phyloP scores from a whole-genome alignment of 352 stramenopile species.

The Elongisporangium undulatum region DNA sequence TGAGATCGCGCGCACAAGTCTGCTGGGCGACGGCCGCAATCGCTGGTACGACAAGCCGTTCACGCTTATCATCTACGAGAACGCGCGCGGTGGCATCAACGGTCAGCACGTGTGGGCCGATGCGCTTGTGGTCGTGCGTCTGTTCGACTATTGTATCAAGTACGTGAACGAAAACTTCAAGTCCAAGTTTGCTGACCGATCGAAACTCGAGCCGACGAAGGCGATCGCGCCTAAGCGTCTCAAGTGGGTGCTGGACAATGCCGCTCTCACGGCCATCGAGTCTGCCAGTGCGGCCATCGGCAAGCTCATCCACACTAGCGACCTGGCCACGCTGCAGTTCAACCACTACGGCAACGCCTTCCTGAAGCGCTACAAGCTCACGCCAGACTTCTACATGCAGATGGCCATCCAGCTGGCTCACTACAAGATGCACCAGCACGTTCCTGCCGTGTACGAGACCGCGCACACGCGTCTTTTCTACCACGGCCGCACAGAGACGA shows the following conservation, averaged over 20 bases:
- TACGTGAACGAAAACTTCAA: slow-evolving; percentile 91
- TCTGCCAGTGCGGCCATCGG: slow-evolving; percentile 86
- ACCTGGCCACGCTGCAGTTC: slow-evolving; percentile 90
- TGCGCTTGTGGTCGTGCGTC: slow-evolving; percentile 92
- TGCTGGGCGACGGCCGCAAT: slow-evolving; percentile 91
- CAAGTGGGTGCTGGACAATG: slow-evolving; percentile 82
- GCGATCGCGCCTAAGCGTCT: slow-evolving; percentile 69
- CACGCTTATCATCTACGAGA: slow-evolving; percentile 95
- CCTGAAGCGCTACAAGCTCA: slow-evolving; percentile 94
- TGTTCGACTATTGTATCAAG: slow-evolving; percentile 94
- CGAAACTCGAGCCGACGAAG: slow-evolving; percentile 56
- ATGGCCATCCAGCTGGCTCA: slow-evolving; percentile 96
- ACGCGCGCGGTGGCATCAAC: slow-evolving; percentile 93
- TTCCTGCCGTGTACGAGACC: slow-evolving; percentile 96
- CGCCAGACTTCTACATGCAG: slow-evolving; percentile 97
- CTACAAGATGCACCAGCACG: slow-evolving; percentile 92
- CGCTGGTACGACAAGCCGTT: slow-evolving; percentile 99
- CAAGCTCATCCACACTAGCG: slow-evolving; percentile 89
- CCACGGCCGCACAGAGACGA: slow-evolving; percentile 94
- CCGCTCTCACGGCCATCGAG: slow-evolving; percentile 77
- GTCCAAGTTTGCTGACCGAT: slow-evolving; percentile 69
- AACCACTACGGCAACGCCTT: slow-evolving; percentile 90
- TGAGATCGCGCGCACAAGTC: slow-evolving; percentile 80
- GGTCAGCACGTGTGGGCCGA: slow-evolving; percentile 98
- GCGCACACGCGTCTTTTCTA: slow-evolving; percentile 97